A percentile compares a stretch with the other conserved stretches of the same genome.
These are phyloP conservation scores for Chrysophaeum taylorii DNA, from an alignment of 352 stramenopile genomes.

Conservation along the genomic window DNA sequence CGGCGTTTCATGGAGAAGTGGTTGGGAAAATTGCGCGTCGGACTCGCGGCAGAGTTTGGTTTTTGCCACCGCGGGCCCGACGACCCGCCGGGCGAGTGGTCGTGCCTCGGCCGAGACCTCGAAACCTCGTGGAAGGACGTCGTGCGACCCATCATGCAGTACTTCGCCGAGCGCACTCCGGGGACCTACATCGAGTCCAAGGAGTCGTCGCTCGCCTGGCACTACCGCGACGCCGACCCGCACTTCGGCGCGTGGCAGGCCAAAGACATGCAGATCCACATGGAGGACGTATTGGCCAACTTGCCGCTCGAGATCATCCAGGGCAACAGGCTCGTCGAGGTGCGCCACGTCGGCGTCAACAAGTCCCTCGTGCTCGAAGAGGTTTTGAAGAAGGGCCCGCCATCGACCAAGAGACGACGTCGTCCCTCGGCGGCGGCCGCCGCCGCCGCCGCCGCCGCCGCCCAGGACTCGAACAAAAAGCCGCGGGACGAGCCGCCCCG, in stretches of 20 bases:
- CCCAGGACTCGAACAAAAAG: too few species aligned
- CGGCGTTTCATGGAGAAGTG: conserved; percentile 58
- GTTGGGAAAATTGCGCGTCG: conserved; percentile 75
- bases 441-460: conserved; percentile 61
- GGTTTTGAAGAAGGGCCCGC: conserved; percentile 42
- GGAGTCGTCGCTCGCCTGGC: conserved; percentile 62
- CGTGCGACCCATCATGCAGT: conserved; percentile 58
- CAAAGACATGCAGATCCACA: conserved; percentile 68
- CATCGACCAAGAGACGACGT: too few species aligned
- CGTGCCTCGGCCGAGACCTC: conserved; percentile 52
- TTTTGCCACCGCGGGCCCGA: conserved; percentile 92
- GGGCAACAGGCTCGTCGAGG: conserved; percentile 59
- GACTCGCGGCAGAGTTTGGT: conserved; percentile 92
- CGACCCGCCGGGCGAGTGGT: conserved; percentile 38
- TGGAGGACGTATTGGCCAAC: conserved; percentile 67
- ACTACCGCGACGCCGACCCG: conserved; percentile 64
- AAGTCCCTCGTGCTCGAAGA: conserved; percentile 55
- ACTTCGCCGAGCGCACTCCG: conserved; percentile 56
- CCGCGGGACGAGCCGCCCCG: too few species aligned
- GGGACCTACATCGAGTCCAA: conserved; percentile 55
- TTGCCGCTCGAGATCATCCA: conserved; percentile 63
- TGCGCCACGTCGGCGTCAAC: conserved; percentile 52
- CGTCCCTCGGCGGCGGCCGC: too few species aligned
- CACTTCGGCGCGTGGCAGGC: conserved; percentile 69
- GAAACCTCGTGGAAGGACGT: conserved; percentile 60